Base-by-base conservation (phyloP, 495 filamentous ascomycete genomes). In the Hyaloscypha finlandica region DNA sequence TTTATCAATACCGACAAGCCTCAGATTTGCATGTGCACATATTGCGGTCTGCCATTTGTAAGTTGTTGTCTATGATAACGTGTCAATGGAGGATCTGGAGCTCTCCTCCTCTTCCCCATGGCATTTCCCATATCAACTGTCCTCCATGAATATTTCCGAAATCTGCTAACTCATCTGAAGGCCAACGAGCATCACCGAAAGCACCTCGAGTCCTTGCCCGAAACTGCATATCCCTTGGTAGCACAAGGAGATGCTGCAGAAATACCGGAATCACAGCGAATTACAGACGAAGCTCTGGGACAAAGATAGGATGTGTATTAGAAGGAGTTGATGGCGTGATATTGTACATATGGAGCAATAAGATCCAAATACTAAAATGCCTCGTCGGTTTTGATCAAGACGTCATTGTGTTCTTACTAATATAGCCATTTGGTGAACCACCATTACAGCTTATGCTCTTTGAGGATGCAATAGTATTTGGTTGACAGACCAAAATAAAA, bases 1-100 rank as follows among this genome's bases (percentile, higher is more conserved):
- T 99, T 90, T 78, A 99, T 99, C 85, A 99, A 99, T 79, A 89
- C 91, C 70, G 95, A 99, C 81, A 97, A 97, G 85, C 90, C 95
- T 65, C 87, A 97, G 81, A 97, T 99, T 75, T 86, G 84, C 74
- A 83, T 83, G 74, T 99, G 95, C 82, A 88, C 83, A 66, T 99
- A 99, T 81, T 99, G 95, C 76, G 95, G 95, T n/a, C 74, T 94
- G 71, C 95, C 96, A 70, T 99, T 89, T 75, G 95, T 97, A 83
- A 75, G 94, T 87, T 48, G 22, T 20, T 48, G 16, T 16, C 20
- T 30, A 35, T 6, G 31, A 4, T 8, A 29, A 35, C 32, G 16
- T 14, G 22, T 6, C 59, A 52, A 53, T 52, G 0, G 22, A 52
- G 14, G 33, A 39, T n/a, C n/a, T 3, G 25, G 45, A 33, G 19